Percentiles rank a stretch among this genome's conserved stretches.
Evolutionary conservation across 192 early-diverging fungal genomes (phyloP).

Genomic region (Lunasporangiospora selenospora): DNA sequence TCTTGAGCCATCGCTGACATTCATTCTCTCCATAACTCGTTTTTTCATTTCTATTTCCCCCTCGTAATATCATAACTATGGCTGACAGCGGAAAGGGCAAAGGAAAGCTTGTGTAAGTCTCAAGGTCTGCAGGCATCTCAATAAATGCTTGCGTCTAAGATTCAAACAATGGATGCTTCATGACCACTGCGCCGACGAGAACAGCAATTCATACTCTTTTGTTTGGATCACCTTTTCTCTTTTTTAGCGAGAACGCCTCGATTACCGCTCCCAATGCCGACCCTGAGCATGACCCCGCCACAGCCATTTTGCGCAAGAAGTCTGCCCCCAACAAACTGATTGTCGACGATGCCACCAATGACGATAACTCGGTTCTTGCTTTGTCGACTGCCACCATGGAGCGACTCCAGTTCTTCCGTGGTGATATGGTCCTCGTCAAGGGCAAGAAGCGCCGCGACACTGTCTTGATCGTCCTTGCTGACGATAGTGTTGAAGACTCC

Average conservation of each 20-base stretch:
- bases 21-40: conserved; percentile 1
- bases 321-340: conserved; percentile 98
- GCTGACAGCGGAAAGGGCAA: conserved; percentile 35
- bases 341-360: conserved; percentile 96
- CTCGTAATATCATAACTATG: conserved; percentile 21
- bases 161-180: background rate
- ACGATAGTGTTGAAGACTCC: conserved; percentile 90
- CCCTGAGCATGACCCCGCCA: conserved; percentile 84
- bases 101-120: conserved; percentile 40
- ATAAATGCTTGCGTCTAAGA: background rate
- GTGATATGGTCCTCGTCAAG: conserved; percentile 95
- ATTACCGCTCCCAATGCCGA: conserved; percentile 55
- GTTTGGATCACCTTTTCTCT: no score
- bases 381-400: conserved; percentile 95
- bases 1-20: no score
- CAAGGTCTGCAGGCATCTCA: background rate
- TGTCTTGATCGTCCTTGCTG: conserved; percentile 91
- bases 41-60: background rate
- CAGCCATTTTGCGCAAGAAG: conserved; percentile 96
- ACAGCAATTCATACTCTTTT: no score
- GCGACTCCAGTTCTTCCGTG: conserved; percentile 89
- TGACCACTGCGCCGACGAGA: background rate
- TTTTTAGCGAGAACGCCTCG: conserved; percentile 61
- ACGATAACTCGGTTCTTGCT: conserved; percentile 96
- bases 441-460: conserved; percentile 99